A percentile compares a stretch with the other conserved stretches of the same genome.
Conservation (phyloP, 192 early-diverging fungal species). For the Umbelopsis sp. region DNA sequence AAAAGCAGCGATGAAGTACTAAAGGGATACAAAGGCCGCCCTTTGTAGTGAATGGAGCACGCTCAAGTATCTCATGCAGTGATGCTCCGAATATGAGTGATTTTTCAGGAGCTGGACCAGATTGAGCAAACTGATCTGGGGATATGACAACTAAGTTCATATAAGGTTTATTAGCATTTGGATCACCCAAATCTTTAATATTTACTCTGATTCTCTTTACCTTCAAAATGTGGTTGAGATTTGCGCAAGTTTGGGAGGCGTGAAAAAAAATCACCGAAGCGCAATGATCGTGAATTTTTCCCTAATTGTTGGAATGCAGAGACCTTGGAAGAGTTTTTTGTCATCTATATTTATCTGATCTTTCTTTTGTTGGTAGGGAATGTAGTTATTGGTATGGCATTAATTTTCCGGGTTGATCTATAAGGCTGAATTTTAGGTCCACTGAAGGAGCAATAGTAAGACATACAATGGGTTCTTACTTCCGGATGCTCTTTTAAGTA, state of each 20-base stretch:
- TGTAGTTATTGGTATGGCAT: not conserved
- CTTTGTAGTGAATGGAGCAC: not conserved
- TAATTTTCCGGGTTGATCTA: not conserved
- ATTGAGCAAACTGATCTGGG: not conserved
- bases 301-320: not conserved
- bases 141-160: not conserved
- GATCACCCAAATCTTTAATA: not conserved
- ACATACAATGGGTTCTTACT: not conserved
- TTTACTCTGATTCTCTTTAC: not conserved
- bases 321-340: not conserved
- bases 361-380: not conserved
- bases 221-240: slow-evolving; percentile 7
- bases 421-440: not conserved
- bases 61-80: not conserved
- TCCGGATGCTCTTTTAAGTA: not conserved
- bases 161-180: not conserved
- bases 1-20: not conserved
- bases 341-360: not conserved
- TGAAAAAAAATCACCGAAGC: slow-evolving; percentile 11
- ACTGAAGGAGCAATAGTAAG: not conserved
- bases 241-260: not conserved
- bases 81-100: not conserved
- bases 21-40: slow-evolving; percentile 4
- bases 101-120: not conserved
- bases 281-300: not conserved